Conservation (phyloP, 495 filamentous ascomycete species). For the Penicillium dipodomyicola region DNA sequence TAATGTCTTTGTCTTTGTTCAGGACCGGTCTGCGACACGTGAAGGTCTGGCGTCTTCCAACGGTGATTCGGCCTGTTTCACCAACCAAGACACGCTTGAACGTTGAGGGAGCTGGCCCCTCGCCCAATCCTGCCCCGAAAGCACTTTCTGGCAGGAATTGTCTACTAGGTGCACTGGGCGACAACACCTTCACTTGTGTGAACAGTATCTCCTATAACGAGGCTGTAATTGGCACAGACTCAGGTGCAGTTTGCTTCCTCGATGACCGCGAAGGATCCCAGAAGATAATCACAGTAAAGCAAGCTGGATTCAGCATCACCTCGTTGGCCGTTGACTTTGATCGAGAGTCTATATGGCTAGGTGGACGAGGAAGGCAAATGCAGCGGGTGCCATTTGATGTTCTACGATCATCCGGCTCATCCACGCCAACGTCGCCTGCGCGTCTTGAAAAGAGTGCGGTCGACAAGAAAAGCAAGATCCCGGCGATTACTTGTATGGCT, state of each 20-base stretch:
- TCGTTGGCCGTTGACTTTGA: conserved; percentile 57
- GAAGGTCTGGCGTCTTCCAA: conserved; percentile 87
- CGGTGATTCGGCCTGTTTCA: conserved; percentile 42
- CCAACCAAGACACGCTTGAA: conserved; percentile 49
- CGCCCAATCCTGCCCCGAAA: conserved; percentile 48
- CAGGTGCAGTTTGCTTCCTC: conserved; percentile 54
- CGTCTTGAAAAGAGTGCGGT: conserved; percentile 20
- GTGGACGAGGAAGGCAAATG: conserved; percentile 48
- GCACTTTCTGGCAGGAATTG: conserved; percentile 62
- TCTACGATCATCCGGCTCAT: conserved; percentile 26
- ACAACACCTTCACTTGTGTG: conserved; percentile 79
- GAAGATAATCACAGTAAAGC: conserved; percentile 50
- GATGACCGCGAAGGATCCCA: conserved; percentile 72
- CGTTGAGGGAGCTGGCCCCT: conserved; percentile 37
- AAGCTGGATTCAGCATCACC: conserved; percentile 39
- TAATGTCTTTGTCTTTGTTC: conserved; percentile 11
- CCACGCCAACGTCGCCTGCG: conserved; percentile 29
- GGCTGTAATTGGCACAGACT: conserved; percentile 49
- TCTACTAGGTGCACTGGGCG: conserved; percentile 57
- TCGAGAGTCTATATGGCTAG: conserved; percentile 52
- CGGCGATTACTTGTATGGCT: conserved; percentile 62
- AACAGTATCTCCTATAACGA: conserved; percentile 64
- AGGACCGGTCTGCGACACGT: conserved; percentile 86
- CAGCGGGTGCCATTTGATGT: conserved; percentile 40
- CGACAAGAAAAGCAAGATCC: conserved; percentile 31